A percentile compares a stretch with the other conserved stretches of the same genome.
Conservation (phyloP, 768 basidiomycete genomes). For the Amanita polypyramis region DNA sequence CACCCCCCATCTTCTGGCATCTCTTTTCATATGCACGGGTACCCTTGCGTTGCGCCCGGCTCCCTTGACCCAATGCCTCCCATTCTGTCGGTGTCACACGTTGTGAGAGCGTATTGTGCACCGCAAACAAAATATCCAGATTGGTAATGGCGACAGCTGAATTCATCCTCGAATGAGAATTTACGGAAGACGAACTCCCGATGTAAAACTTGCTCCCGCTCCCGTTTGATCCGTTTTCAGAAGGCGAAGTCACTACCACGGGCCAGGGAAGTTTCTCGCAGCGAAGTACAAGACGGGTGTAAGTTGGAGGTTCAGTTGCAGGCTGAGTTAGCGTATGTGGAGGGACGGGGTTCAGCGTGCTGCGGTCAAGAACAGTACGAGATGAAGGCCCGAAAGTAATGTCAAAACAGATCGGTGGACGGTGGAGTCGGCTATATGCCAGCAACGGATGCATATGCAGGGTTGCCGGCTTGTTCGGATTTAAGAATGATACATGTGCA, state of each 20-base stretch:
- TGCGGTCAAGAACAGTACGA: conserved; percentile 45
- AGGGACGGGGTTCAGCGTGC: conserved; percentile 43
- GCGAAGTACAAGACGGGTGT: conserved; percentile 33
- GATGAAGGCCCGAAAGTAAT: conserved; percentile 45
- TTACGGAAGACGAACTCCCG: not conserved
- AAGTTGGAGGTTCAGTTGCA: conserved; percentile 52
- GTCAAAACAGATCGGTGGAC: conserved; percentile 56
- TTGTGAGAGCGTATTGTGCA: conserved; percentile 43
- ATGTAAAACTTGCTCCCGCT: conserved; percentile 6
- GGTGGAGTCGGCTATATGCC: conserved; percentile 42
- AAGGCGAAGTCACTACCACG: conserved; percentile 29
- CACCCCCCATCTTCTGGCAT: conserved; percentile 48
- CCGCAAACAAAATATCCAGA: conserved; percentile 49
- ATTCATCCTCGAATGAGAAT: conserved; percentile 1
- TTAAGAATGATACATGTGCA: conserved; percentile 23
- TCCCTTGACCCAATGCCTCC: conserved; percentile 45
- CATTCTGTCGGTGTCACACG: conserved; percentile 59
- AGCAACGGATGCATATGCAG: conserved; percentile 58
- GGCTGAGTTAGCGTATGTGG: conserved; percentile 47
- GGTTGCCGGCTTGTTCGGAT: conserved; percentile 23
- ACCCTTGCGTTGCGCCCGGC: conserved; percentile 46
- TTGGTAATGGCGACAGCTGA: conserved; percentile 32
- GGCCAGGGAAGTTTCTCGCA: conserved; percentile 55
- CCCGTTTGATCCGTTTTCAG: not conserved
- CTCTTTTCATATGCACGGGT: conserved; percentile 53